phyloP scores from a whole-genome alignment of 2,329 filamentous ascomycete genomes.

The Pestalotiopsis sp. region DNA sequence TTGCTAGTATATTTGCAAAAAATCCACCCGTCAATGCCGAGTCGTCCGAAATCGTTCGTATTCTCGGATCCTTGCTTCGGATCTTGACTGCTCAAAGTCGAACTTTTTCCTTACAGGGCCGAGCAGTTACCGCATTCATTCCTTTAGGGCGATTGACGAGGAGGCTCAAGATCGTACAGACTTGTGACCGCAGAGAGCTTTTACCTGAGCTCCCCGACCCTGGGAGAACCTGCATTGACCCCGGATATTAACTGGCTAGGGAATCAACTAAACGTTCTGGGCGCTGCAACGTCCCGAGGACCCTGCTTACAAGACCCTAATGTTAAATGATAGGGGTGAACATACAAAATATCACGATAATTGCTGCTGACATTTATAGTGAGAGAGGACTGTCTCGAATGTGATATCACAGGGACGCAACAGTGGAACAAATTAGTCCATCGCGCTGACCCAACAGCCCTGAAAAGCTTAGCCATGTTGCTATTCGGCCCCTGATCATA shows the following conservation, averaged over 20 bases:
- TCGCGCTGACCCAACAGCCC: not conserved
- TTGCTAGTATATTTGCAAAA: too few species aligned
- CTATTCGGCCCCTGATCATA: not conserved
- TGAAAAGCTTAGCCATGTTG: not conserved
- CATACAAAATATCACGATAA: not conserved
- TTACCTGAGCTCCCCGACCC: not conserved
- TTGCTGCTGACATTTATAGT: not conserved
- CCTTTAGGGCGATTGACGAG: too few species aligned
- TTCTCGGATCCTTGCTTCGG: too few species aligned
- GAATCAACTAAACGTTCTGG: not conserved
- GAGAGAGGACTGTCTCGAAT: not conserved
- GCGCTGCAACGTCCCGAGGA: slow-evolving; percentile 1
- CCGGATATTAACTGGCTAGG: not conserved
- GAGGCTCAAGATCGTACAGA: not conserved
- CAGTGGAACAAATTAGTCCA: not conserved
- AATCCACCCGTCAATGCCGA: too few species aligned
- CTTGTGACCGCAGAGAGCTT: not conserved
- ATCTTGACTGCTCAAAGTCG: not conserved
- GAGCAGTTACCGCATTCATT: too few species aligned
- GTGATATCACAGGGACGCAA: not conserved
- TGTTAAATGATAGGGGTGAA: not conserved
- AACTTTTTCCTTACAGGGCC: not conserved
- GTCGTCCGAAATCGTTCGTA: too few species aligned
- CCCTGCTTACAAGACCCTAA: not conserved
- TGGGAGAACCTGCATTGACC: not conserved